Conservation (phyloP, 2,329 filamentous ascomycete genomes). For the Botrytis deweyae region DNA sequence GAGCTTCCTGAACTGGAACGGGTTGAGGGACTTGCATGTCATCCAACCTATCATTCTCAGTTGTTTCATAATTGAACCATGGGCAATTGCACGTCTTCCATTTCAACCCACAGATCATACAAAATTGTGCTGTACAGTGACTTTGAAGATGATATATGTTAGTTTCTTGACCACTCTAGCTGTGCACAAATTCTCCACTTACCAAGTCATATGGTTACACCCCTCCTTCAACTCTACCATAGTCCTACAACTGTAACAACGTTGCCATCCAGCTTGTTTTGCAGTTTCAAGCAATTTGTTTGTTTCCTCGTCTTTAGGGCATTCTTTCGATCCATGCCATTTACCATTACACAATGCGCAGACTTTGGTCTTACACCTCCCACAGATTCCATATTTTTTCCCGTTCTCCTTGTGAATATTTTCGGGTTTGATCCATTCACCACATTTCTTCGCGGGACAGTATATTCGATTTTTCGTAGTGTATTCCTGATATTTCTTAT, state of each 20-base stretch:
- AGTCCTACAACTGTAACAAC: conserved; percentile 70
- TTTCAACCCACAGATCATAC: conserved; percentile 77
- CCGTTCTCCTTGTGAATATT: conserved; percentile 61
- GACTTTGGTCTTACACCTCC: conserved; percentile 69
- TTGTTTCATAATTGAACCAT: conserved; percentile 67
- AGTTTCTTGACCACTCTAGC: conserved; percentile 19
- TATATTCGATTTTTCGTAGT: conserved; percentile 74
- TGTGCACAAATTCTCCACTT: conserved; percentile 40
- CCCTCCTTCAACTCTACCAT: conserved; percentile 80
- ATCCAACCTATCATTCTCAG: conserved; percentile 54
- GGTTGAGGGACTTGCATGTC: conserved; percentile 50
- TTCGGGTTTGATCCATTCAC: conserved; percentile 75
- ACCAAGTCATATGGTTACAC: conserved; percentile 88
- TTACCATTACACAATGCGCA: conserved; percentile 72
- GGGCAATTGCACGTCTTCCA: conserved; percentile 85
- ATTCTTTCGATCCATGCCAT: conserved; percentile 69
- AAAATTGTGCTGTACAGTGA: conserved; percentile 80
- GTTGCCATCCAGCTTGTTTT: conserved; percentile 68
- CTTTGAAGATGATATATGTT: conserved; percentile 42
- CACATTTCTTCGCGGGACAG: conserved; percentile 71
- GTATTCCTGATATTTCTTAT: conserved; percentile 75
- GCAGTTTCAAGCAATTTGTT: conserved; percentile 63
- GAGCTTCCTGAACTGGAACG: conserved; percentile 15
- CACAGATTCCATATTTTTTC: conserved; percentile 68
- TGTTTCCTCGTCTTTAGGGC: conserved; percentile 69